These are phyloP conservation scores for sorghum (Sorghum bicolor) DNA, from an alignment of 176 grass and related monocot species.

Conservation along the genomic window DNA sequence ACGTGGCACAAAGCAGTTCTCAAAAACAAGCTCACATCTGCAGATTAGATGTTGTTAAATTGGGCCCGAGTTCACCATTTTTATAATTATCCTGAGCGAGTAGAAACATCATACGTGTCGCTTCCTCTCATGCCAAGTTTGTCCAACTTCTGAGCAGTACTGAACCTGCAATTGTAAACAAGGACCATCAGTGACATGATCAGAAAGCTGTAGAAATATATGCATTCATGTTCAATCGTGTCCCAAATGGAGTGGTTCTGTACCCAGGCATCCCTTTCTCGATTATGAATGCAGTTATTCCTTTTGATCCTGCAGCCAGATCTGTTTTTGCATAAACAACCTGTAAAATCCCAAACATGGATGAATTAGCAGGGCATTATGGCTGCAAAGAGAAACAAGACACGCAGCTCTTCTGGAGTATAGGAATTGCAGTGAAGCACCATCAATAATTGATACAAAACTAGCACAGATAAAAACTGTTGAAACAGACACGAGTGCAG, in stretches of 20 bases:
- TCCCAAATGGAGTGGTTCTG: neutral
- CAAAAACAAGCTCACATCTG: constrained; percentile 98
- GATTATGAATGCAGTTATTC: constrained; percentile 98
- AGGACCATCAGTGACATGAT: neutral
- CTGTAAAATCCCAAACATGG: constrained; percentile 50
- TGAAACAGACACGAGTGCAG: neutral
- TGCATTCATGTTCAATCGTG: neutral
- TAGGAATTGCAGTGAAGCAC: neutral
- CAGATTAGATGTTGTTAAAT: constrained; percentile 20
- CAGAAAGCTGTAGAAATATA: neutral
- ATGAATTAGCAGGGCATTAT: constrained; percentile 1
- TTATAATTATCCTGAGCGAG: neutral
- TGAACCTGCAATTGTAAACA: constrained; percentile 60
- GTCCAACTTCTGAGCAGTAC: constrained; percentile 93
- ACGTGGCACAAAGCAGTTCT: constrained; percentile 94
- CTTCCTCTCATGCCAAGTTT: constrained; percentile 98
- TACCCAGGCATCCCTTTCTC: constrained; percentile 98
- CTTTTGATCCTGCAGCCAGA: constrained; percentile 73
- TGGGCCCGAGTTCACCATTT: neutral
- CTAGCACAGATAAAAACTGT: neutral
- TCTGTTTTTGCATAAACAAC: constrained; percentile 98
- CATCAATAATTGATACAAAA: neutral
- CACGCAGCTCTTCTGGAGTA: neutral
- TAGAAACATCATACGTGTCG: constrained; percentile 74
- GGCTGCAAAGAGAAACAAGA: neutral